Percentiles rank a stretch among this genome's conserved stretches.
phyloP scores from a whole-genome alignment of 805 yeast genomes.

The Cyberlindnera euphorbiae region DNA sequence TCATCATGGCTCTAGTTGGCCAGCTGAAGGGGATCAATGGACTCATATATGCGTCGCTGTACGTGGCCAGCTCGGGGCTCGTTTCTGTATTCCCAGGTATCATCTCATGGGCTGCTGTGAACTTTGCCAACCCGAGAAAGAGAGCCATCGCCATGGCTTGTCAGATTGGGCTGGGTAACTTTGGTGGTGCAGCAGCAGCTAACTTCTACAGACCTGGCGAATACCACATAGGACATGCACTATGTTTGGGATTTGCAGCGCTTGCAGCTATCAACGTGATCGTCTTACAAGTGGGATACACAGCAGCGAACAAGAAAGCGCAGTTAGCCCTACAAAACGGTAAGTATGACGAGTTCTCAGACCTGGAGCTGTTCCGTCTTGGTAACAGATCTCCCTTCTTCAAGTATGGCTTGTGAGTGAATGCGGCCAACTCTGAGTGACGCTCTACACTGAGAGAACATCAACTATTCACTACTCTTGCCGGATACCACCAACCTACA shows the following conservation, averaged over 20 bases:
- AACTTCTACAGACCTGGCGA: slow-evolving; percentile 31
- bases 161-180: slow-evolving; percentile 36
- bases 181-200: slow-evolving; percentile 34
- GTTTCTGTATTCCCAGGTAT: slow-evolving; percentile 31
- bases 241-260: slow-evolving; percentile 30
- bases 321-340: slow-evolving; percentile 28
- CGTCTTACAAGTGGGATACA: slow-evolving; percentile 23
- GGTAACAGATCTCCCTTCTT: slow-evolving; percentile 42
- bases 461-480: too few species aligned
- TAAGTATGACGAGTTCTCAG: slow-evolving; percentile 26
- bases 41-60: slow-evolving; percentile 29
- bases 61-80: slow-evolving; percentile 29
- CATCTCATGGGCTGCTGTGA: slow-evolving; percentile 36
- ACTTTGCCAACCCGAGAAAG: slow-evolving; percentile 32
- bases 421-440: too few species aligned
- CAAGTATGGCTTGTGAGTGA: slow-evolving; percentile 25
- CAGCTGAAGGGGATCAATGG: slow-evolving; percentile 25
- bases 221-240: slow-evolving; percentile 29
- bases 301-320: slow-evolving; percentile 24
- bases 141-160: slow-evolving; percentile 36
- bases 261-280: slow-evolving; percentile 28
- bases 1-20: slow-evolving; percentile 27
- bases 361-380: slow-evolving; percentile 32
- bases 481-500: too few species aligned
- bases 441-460: too few species aligned